phyloP scores from a whole-genome alignment of 2,329 filamentous ascomycete genomes.

The Fusarium sp. region DNA sequence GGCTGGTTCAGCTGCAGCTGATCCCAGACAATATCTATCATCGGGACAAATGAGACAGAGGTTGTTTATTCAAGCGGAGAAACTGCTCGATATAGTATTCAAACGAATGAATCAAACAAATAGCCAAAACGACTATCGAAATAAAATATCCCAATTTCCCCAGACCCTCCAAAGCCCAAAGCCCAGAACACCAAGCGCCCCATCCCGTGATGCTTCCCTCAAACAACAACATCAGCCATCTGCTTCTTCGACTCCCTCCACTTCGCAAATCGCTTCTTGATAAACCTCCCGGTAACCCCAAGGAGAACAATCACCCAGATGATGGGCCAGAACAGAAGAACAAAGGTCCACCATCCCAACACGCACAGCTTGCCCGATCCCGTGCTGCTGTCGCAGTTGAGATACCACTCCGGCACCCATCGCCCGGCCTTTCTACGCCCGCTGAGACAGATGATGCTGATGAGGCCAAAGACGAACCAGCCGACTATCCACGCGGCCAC shows the following conservation, averaged over 20 bases:
- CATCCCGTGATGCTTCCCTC: not conserved
- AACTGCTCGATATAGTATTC: not conserved
- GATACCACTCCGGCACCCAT: conserved; percentile 54
- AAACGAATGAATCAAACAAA: conserved; percentile 20
- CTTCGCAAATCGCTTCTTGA: conserved; percentile 58
- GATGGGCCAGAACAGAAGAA: conserved; percentile 59
- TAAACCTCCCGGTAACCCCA: conserved; percentile 66
- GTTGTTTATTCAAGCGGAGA: too few relatives aligned
- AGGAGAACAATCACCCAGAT: conserved; percentile 77
- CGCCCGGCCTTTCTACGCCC: conserved; percentile 46
- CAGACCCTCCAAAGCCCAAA: not conserved
- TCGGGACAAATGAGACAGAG: not conserved
- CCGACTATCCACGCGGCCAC: conserved; percentile 46
- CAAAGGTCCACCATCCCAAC: conserved; percentile 48
- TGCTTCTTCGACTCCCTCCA: conserved; percentile 47
- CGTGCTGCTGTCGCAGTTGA: conserved; percentile 45
- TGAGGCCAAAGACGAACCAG: conserved; percentile 51
- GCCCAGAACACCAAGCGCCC: conserved; percentile 5
- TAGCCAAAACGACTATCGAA: conserved; percentile 14
- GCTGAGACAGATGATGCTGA: conserved; percentile 52
- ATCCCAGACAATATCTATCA: conserved; percentile 9
- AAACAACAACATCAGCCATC: conserved; percentile 3
- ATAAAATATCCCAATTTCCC: not conserved
- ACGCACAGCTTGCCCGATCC: conserved; percentile 41
- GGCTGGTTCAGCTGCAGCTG: not conserved